Conservation (phyloP, 2,329 filamentous ascomycete genomes). For the Apiospora kogelbergensis region DNA sequence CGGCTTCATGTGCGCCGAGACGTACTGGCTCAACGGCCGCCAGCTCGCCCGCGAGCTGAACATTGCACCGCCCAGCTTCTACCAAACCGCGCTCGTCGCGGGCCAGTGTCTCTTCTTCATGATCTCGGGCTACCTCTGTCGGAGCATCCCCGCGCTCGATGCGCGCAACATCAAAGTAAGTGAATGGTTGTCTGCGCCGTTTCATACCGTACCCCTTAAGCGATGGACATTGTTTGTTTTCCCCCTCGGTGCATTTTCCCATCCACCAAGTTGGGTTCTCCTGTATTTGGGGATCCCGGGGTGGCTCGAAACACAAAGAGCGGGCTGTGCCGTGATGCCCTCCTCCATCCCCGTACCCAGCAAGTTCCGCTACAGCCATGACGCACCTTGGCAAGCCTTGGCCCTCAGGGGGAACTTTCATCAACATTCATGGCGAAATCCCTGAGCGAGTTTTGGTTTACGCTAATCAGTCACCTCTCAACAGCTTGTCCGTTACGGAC, state of each 20-base stretch:
- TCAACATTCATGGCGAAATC: background rate
- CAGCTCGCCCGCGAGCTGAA: conserved; percentile 60
- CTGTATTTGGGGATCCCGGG: background rate
- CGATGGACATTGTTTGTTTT: background rate
- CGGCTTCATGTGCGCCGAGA: conserved; percentile 66
- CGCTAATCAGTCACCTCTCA: background rate
- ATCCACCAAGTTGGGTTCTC: background rate
- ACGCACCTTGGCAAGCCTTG: background rate
- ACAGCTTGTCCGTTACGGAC: conserved; percentile 48
- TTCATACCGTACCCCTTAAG: background rate
- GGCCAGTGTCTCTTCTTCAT: conserved; percentile 69
- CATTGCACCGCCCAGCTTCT: conserved; percentile 54
- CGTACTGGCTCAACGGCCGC: conserved; percentile 69
- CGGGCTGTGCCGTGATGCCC: background rate
- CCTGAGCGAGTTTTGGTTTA: background rate
- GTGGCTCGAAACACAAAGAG: background rate
- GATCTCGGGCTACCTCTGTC: conserved; percentile 47
- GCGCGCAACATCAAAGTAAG: conserved; percentile 49
- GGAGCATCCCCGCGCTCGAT: conserved; percentile 39
- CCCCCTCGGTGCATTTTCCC: conserved; percentile 13
- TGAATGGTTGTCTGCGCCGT: background rate
- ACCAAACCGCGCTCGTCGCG: conserved; percentile 60
- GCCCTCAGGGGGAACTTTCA: background rate
- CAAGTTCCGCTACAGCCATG: background rate
- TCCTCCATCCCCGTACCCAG: background rate